Percentiles rank a stretch among this genome's conserved stretches.
phyloP scores from a whole-genome alignment of 106 monocot genomes.

The Gastrodia elata region DNA sequence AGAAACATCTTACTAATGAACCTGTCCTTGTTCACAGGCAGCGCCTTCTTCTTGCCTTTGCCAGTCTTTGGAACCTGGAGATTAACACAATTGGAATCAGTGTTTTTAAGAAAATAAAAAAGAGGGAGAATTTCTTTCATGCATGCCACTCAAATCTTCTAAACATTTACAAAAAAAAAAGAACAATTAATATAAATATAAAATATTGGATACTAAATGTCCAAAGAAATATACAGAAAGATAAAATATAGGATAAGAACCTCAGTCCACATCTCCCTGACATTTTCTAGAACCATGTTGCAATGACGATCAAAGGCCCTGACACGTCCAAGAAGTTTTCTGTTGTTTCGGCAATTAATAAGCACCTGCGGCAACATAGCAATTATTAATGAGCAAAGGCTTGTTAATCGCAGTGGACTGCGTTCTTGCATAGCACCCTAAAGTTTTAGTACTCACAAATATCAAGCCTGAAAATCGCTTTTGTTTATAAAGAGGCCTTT shows the following conservation, averaged over 20 bases:
- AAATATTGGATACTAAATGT: too few species aligned
- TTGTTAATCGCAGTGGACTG: too few species aligned
- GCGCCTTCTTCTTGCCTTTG: slow-evolving; percentile 89
- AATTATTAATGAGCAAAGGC: too few species aligned
- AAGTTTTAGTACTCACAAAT: too few species aligned
- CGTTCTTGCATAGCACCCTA: too few species aligned
- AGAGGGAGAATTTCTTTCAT: neutral
- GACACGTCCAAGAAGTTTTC: slow-evolving; percentile 60
- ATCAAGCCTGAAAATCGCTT: too few species aligned
- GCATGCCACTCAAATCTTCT: too few species aligned
- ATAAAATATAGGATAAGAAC: slow-evolving; percentile 10
- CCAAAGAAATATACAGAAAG: too few species aligned
- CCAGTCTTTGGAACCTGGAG: slow-evolving; percentile 75
- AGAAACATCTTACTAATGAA: slow-evolving; percentile 98
- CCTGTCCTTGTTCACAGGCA: slow-evolving; percentile 84
- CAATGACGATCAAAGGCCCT: slow-evolving; percentile 71
- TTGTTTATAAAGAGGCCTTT: too few species aligned
- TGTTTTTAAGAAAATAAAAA: neutral
- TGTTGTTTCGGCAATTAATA: slow-evolving; percentile 67
- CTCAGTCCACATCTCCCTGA: slow-evolving; percentile 83
- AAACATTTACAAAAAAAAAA: too few species aligned
- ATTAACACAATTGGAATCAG: neutral
- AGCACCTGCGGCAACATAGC: slow-evolving; percentile 27
- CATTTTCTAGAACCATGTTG: slow-evolving; percentile 75
- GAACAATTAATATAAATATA: too few species aligned